Evolutionary conservation across 805 yeast genomes (phyloP), one percentile per base, ranked within the genome.

Genomic region (Yamadazyma sp.): DNA sequence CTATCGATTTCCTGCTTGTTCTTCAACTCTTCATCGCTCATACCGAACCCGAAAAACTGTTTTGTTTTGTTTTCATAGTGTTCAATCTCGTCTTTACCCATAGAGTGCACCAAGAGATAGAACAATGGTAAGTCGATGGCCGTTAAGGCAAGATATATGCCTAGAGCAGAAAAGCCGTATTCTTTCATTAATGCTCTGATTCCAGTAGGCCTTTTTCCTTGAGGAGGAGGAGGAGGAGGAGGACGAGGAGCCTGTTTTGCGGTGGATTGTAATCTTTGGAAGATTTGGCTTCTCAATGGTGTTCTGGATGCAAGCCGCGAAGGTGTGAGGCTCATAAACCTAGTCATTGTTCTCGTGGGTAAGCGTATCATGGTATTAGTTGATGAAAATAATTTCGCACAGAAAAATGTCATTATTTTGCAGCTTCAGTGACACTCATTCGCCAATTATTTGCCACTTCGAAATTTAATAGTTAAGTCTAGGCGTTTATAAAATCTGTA

Each of bases 91-190:
- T 90, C 97, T 48, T 82, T 88, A 12, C 99, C 99, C 45, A 84
- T 65, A 0, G 88, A 77, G 56, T 90, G 97, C 9, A 93, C 98
- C 19, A 85, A 52, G 6, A 84, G 45, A 57, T 82, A 93, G 57
- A 95, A 86, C 3, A 89, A 45, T 1, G 98, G 97, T 46, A 86
- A 70, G 55, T 93, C 98, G 18, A 93, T 60, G 15, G 71, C 67
- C 2, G 86, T 73, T n/a, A 93, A 57, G 2, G 75, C 82, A 14
- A 88, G 50, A 54, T 93, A 93, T 0, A 91, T 87, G 10, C 88
- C 95, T 10, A 91, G 64, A 0, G 96, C 97, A 12, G 95, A 78
- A 67, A 84, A 88, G 0, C 99, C 99, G 59, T 93, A 93, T 54
- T 85, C 83, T 54, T 84, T 82, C 53, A 85, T 73, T 45, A 93